phyloP scores from a whole-genome alignment of 106 monocot genomes.

The Dendrobium huoshanense region DNA sequence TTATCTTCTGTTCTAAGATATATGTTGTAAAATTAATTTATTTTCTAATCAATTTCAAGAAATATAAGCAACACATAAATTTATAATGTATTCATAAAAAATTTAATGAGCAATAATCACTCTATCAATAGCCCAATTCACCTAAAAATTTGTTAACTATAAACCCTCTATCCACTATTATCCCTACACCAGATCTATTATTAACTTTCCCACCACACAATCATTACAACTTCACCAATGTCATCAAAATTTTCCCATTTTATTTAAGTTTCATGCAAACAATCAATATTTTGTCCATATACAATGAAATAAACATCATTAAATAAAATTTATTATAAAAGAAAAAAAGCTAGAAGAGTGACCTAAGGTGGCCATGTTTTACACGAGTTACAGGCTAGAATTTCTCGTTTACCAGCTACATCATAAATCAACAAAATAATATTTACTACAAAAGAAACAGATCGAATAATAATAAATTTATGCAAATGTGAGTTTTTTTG shows the following conservation, averaged over 20 bases:
- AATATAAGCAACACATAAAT: neutral
- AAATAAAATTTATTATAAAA: neutral
- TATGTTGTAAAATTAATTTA: neutral
- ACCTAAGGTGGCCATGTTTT: neutral
- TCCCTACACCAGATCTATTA: neutral
- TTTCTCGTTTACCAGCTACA: neutral
- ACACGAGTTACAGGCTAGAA: neutral
- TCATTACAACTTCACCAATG: neutral
- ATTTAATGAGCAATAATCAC: neutral
- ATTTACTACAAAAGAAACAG: neutral
- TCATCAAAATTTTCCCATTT: neutral
- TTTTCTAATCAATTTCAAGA: neutral
- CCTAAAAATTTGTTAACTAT: neutral
- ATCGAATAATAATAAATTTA: neutral
- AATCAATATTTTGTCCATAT: neutral
- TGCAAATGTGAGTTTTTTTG: neutral
- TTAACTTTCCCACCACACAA: neutral
- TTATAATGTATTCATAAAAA: neutral
- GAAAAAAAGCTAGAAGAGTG: neutral
- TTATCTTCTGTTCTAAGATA: neutral
- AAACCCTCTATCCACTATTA: neutral
- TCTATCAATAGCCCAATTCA: neutral
- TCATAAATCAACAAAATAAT: neutral
- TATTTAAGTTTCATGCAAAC: neutral
- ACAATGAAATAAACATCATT: neutral